Evolutionary conservation across 2,329 filamentous ascomycete species (phyloP), one percentile per base, ranked within the genome.

Genomic region (Aspergillus sergii): DNA sequence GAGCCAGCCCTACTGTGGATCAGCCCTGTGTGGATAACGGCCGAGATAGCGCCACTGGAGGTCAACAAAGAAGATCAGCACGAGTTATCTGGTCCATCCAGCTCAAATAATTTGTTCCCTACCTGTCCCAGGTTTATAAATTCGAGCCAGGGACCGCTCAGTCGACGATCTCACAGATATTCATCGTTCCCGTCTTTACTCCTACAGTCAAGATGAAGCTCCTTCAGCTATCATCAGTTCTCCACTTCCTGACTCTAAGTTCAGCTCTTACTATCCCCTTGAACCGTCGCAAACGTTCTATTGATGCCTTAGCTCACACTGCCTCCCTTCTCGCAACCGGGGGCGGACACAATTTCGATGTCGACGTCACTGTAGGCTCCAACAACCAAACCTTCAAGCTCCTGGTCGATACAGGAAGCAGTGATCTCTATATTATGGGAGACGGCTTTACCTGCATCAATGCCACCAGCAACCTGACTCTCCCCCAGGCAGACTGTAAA

Each of bases 361-460:
- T 61, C 9, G 58, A 66, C 11, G 62, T 72, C 10, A 59, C 43
- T 0, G 59, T 80, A 46, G 76, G 75, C 6, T 63, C 26, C 26
- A 23, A 51, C 28, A 32, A 61, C 2, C 66, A 78, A 50, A 71
- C 59, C 3, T 74, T 82, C 56, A 61, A 76, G 0, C 68, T 78
- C 0, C 75, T 82, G 19, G 70, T 84, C 60, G 82, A 84, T 64
- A 83, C 81, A 5, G 83, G 82, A 19, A 81, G 79, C 57, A 79
- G 77, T 57, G 83, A 84, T 63, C 82, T 81, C 0, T 84, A 82
- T 79, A 69, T 83, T 1, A 74, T 77, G 2, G 64, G 73, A 21
- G 62, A 60, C 0, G 72, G 73, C 7, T 80, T 79, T 58, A 59
- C 66, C 16, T 82, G 80, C 60, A 59, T 76, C 16, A 69, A 78